Evolutionary conservation across 306 rosid genomes (phyloP), one percentile per base, ranked within the genome.

Genomic region (Bauhinia variegata): DNA sequence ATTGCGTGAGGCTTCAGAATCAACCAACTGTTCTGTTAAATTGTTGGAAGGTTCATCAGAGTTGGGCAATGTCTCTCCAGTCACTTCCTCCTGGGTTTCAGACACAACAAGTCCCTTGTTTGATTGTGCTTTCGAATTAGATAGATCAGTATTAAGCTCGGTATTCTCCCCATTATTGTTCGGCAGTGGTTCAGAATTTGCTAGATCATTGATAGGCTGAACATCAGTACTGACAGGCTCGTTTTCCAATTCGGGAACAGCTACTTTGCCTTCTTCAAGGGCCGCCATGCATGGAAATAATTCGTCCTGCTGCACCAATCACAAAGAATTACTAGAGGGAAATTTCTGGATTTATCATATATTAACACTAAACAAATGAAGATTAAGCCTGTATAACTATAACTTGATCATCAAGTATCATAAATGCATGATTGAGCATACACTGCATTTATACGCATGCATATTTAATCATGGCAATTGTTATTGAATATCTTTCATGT

Each of bases 231-330:
- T 54, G 46, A 44, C 65, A 17, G 79, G 16, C 0, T 42, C 76
- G 46, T 42, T 59, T 71, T 77, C 69, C 64, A 32, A 17, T 28
- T 60, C 65, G 58, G 63, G 58, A 16, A 44, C 42, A 14, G 18
- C 70, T 71, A 71, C 65, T 67, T 63, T 85, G 62, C 72, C 95
- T 51, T 78, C 87, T 59, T 82, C 86, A 12, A 79, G 78, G 4
- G 82, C 53, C 4, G 77, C 67, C 89, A 86, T 77, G 54, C 63
- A 75, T 65, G 67, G 76, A 59, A 60, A 63, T 31, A 60, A 70
- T 52, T 67, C 73, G 59, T 41, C 70, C 93, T 65, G 80, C 70
- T 28, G 43, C 41, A 68, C 63, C 68, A 53, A 51, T 54, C 70
- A 75, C 32, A 23, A 37, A 73, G 13, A 53, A 32, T 10, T n/a